These are phyloP conservation scores for Rhinocladiella similis DNA, from an alignment of 2,329 filamentous ascomycete species.

Conservation along the genomic window DNA sequence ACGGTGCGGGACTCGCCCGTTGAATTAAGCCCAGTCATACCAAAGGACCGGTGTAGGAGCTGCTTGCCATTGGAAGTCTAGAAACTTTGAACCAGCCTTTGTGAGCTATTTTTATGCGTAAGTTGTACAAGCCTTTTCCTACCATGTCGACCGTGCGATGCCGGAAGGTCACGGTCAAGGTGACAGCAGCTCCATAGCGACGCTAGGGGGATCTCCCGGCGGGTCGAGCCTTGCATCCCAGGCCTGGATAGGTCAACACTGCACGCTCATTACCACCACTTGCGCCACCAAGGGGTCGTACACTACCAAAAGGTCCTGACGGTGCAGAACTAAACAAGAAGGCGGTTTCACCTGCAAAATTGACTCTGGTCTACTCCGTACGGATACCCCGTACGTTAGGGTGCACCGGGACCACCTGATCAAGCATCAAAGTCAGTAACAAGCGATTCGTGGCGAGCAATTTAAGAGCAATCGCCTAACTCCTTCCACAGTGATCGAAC, in stretches of 20 bases:
- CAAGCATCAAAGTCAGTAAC: too few relatives aligned
- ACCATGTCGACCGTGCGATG: neutral
- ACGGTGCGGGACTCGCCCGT: constrained; percentile 40
- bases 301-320: neutral
- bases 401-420: too few relatives aligned
- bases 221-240: neutral
- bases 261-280: neutral
- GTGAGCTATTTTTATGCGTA: too few relatives aligned
- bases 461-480: too few relatives aligned
- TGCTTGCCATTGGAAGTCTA: too few relatives aligned
- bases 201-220: neutral
- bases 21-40: constrained; percentile 1
- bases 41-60: too few relatives aligned
- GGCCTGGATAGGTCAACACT: neutral
- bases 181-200: neutral
- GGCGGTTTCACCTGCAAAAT: neutral
- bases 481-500: too few relatives aligned
- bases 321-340: neutral
- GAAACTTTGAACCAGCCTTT: neutral
- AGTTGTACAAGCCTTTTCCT: too few relatives aligned
- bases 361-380: neutral
- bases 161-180: neutral
- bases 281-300: neutral
- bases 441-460: too few relatives aligned
- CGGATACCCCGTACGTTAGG: too few relatives aligned